Percentiles rank a stretch among this genome's conserved stretches.
phyloP scores from a whole-genome alignment of 2,329 filamentous ascomycete species.

The Aureobasidium sp. region DNA sequence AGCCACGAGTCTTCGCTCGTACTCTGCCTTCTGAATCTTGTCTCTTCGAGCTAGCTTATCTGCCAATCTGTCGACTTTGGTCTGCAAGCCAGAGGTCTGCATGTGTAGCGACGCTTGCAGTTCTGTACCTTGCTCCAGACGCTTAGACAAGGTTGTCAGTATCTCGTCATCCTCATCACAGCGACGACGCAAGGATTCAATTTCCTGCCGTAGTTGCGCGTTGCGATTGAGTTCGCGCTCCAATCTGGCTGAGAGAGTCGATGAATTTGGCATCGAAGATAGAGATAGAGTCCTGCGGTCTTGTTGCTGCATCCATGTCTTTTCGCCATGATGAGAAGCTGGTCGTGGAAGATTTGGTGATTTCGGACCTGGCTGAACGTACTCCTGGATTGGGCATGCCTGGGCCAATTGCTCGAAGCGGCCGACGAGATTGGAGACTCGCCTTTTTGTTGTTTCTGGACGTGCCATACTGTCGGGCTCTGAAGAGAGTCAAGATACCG shows the following conservation, averaged over 20 bases:
- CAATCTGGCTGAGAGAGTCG: background rate
- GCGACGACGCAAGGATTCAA: background rate
- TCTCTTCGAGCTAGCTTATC: slow-evolving; percentile 1
- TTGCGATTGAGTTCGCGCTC: background rate
- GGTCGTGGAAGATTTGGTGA: background rate
- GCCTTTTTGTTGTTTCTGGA: background rate
- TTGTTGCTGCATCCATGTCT: background rate
- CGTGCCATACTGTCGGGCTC: background rate
- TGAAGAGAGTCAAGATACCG: background rate
- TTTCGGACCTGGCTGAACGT: slow-evolving; percentile 16
- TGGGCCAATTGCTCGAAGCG: slow-evolving; percentile 20
- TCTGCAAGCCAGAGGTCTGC: background rate
- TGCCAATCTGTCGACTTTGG: background rate
- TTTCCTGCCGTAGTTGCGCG: background rate
- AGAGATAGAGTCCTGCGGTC: background rate
- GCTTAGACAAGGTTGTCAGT: background rate
- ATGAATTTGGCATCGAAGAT: background rate
- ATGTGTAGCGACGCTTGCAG: background rate
- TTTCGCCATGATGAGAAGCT: background rate
- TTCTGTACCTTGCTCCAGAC: background rate
- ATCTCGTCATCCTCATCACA: background rate
- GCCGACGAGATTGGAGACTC: slow-evolving; percentile 11
- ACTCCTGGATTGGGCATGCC: slow-evolving; percentile 36
- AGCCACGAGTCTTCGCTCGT: background rate
- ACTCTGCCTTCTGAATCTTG: background rate